phyloP scores from a whole-genome alignment of 2,329 filamentous ascomycete species.

The Diaporthe citriasiana region DNA sequence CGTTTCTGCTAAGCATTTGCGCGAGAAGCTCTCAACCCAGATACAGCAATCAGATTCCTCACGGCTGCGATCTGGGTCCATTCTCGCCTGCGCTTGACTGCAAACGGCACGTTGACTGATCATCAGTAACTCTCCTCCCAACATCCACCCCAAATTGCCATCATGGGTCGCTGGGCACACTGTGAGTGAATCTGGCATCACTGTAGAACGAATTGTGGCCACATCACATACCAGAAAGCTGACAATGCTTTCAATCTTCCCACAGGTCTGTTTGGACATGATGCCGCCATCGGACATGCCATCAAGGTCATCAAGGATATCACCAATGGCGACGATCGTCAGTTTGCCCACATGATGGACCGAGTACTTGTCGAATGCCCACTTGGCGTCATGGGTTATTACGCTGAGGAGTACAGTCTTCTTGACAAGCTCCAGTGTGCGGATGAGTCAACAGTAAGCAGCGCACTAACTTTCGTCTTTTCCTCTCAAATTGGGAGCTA shows the following conservation, averaged over 20 bases:
- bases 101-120: neutral
- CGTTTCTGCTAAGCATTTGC: neutral
- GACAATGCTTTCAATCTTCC: neutral
- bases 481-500: neutral
- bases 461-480: neutral
- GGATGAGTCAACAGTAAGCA: neutral
- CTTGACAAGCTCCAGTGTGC: neutral
- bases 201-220: neutral
- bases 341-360: constrained; percentile 8
- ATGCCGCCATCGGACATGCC: constrained; percentile 6
- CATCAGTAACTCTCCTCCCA: neutral
- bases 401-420: neutral
- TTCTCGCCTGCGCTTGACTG: neutral
- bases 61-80: neutral
- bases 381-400: neutral
- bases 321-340: neutral
- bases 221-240: neutral
- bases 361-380: neutral
- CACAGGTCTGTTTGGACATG: constrained; percentile 35
- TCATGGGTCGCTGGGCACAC: constrained; percentile 38
- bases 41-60: too few relatives aligned
- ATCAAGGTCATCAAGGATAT: constrained; percentile 4
- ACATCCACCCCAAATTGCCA: neutral
- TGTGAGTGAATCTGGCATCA: neutral
- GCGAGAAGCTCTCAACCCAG: neutral